Base-by-base conservation (phyloP, 176 grass and related monocot species). In the Triticum monococcum region DNA sequence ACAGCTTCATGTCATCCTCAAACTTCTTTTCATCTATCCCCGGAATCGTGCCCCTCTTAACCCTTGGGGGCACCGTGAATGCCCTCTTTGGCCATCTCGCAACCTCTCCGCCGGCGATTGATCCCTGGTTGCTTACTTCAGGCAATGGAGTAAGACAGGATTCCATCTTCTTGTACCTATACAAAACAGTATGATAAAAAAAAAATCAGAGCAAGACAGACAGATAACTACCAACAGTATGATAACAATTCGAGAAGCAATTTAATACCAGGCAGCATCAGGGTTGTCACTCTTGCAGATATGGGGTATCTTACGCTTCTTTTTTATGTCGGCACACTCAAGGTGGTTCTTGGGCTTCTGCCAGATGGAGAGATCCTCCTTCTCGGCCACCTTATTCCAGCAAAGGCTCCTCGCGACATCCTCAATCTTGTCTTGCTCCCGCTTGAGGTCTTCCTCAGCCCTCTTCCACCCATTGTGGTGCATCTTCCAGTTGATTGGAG, bases 331-430 rank as follows among this genome's bases (percentile, higher is more conserved):
- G 72, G 88, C 46, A 28, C 96, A 98, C 62, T 94, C 91, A 24
- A 94, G 72, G 57, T 98, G 96, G 81, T 98, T 98, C 80, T 92
- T 86, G 37, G 96, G 96, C 81, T 98, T 98, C 88, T 98, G 96
- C 93, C 93, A 98, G 68, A 98, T 89, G 7, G 93, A 76, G 43
- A 98, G 93, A 84, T 98, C 96, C 8, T 68, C 73, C 81, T 95
- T 87, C 89, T 98, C 96, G 4, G 88, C 85, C 31, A 94, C 86
- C 56, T 98, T 98, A 46, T 86, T 98, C 96, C 96, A 98, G 86
- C 96, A 98, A 64, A 98, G 89, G 46, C 91, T 87, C 79, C 38
- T 95, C 0, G 93, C 93, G 0, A 94, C 86, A 46, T 92, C 86
- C 90, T 98, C 96, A 40, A 98, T 98, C 9, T 83, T 92, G 62